Percentiles rank a stretch among this genome's conserved stretches.
phyloP scores from a whole-genome alignment of 2,329 filamentous ascomycete genomes.

The Cladobotryum mycophilum region DNA sequence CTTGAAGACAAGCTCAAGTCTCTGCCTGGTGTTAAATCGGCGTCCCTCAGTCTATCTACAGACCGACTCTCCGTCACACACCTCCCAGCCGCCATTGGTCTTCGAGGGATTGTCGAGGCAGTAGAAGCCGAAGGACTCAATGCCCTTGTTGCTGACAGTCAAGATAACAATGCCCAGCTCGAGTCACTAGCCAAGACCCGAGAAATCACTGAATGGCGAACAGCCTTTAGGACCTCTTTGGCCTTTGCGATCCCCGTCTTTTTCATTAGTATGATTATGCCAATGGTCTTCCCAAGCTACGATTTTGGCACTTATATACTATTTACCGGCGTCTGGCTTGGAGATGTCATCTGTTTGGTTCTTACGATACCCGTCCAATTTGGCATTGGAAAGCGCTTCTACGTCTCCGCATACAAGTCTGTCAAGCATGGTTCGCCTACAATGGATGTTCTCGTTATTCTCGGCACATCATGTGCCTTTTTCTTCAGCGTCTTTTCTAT shows the following conservation, averaged over 20 bases:
- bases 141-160: constrained; percentile 79
- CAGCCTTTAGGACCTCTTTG: constrained; percentile 70
- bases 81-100: constrained; percentile 63
- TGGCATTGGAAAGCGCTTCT: constrained; percentile 91
- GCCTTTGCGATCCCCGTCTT: constrained; percentile 87
- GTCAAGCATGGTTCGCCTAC: constrained; percentile 86
- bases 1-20: constrained; percentile 63
- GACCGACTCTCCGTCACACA: constrained; percentile 70
- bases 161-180: constrained; percentile 94
- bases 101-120: constrained; percentile 74
- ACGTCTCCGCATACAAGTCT: constrained; percentile 87
- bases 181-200: constrained; percentile 94
- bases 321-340: constrained; percentile 74
- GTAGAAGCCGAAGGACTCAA: constrained; percentile 83
- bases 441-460: constrained; percentile 93
- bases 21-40: constrained; percentile 67
- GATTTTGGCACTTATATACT: constrained; percentile 68
- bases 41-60: constrained; percentile 64
- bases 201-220: constrained; percentile 89
- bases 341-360: constrained; percentile 74
- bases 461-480: constrained; percentile 92
- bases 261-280: constrained; percentile 85
- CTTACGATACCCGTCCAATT: constrained; percentile 95
- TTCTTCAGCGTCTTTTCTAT: constrained; percentile 90
- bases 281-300: constrained; percentile 70